Conservation (phyloP, 192 early-diverging fungal species). For the Pilaira anomala region DNA sequence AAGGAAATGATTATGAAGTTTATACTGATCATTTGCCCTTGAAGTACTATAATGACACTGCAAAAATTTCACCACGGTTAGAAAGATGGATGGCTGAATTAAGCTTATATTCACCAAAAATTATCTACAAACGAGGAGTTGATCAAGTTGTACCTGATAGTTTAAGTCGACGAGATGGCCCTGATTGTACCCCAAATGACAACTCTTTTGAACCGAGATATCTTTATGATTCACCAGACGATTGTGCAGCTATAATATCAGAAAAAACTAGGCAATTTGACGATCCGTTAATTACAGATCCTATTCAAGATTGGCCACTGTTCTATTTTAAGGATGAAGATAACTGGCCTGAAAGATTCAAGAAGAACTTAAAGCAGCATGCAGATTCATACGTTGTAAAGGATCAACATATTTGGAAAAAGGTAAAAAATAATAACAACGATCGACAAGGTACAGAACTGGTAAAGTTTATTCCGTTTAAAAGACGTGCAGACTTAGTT, state of each 20-base stretch:
- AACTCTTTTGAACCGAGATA: slow-evolving; percentile 3
- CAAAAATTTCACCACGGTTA: neutral
- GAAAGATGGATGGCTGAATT: slow-evolving; percentile 12
- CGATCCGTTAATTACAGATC: neutral
- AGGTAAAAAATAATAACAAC: neutral
- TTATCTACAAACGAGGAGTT: slow-evolving; percentile 7
- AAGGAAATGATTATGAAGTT: neutral
- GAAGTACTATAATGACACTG: neutral
- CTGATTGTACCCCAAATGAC: neutral
- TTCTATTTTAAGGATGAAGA: neutral
- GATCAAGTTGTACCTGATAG: slow-evolving; percentile 2
- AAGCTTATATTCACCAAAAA: slow-evolving; percentile 5
- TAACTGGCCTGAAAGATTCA: neutral
- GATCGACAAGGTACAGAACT: no score
- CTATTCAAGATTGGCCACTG: slow-evolving; percentile 4
- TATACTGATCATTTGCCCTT: slow-evolving; percentile 12
- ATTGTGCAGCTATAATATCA: no score
- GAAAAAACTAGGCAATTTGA: neutral
- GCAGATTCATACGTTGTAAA: neutral
- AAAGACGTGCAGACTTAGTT: neutral
- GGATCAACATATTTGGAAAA: neutral
- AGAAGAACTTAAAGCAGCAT: neutral
- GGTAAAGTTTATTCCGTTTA: neutral
- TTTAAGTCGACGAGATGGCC: neutral
- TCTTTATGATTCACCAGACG: neutral